These are phyloP conservation scores for Berberis vulgaris DNA, from an alignment of 164 flowering plant genomes.

Conservation along the genomic window DNA sequence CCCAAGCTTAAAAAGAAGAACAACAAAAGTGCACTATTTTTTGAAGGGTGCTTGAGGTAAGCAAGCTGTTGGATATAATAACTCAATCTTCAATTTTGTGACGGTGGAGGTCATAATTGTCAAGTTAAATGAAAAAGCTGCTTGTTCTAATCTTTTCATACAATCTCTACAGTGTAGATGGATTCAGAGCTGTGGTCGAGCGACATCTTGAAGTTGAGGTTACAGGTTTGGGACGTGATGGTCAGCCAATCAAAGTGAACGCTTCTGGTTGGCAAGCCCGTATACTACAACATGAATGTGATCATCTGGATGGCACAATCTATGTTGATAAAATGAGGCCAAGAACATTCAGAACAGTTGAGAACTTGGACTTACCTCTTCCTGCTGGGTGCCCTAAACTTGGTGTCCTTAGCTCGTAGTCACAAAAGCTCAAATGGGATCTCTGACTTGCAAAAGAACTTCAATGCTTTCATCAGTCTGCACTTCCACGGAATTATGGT, in stretches of 20 bases:
- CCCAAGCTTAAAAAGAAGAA: conserved; percentile 73
- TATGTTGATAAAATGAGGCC: conserved; percentile 85
- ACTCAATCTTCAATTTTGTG: background rate
- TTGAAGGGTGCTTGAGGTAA: conserved; percentile 93
- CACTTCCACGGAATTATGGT: no score
- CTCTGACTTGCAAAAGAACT: background rate
- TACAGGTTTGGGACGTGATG: conserved; percentile 64
- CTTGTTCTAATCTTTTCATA: background rate
- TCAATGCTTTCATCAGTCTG: no score
- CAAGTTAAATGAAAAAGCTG: background rate
- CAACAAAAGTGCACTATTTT: conserved; percentile 65
- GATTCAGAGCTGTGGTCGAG: conserved; percentile 83
- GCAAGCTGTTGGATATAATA: background rate
- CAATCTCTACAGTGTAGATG: conserved; percentile 59
- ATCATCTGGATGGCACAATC: conserved; percentile 84
- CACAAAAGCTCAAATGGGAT: background rate
- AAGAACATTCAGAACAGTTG: conserved; percentile 66
- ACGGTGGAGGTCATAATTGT: background rate
- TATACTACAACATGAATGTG: conserved; percentile 88
- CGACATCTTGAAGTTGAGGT: conserved; percentile 74
- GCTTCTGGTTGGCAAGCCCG: conserved; percentile 97
- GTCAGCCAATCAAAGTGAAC: conserved; percentile 54
- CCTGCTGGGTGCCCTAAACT: conserved; percentile 65
- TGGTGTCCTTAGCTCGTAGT: conserved; percentile 31
- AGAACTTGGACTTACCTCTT: conserved; percentile 81